Conservation (phyloP, 768 basidiomycete genomes). For the Rhizopogon salebrosus region DNA sequence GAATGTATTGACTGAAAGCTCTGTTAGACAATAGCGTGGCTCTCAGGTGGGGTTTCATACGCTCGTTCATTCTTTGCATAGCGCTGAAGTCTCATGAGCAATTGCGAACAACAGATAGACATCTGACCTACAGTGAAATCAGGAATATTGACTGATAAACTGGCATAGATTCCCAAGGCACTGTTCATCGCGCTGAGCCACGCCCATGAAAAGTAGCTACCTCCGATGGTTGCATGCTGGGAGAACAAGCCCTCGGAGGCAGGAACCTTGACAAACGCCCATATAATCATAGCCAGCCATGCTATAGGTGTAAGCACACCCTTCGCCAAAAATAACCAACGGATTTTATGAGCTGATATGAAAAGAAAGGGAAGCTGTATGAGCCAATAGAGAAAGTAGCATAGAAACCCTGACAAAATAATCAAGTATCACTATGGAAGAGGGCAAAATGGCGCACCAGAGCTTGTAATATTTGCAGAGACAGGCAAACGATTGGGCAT, state of each 20-base stretch:
- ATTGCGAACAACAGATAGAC: background rate
- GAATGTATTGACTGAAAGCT: slow-evolving; percentile 57
- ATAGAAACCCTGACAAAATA: slow-evolving; percentile 49
- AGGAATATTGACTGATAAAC: slow-evolving; percentile 74
- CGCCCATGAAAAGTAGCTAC: slow-evolving; percentile 60
- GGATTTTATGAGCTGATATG: slow-evolving; percentile 72
- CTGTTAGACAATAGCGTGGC: background rate
- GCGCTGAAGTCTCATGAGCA: slow-evolving; percentile 36
- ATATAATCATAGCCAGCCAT: slow-evolving; percentile 69
- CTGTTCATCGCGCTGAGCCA: slow-evolving; percentile 79
- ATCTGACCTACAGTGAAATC: slow-evolving; percentile 59
- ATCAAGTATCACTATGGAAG: background rate
- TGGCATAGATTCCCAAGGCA: slow-evolving; percentile 69
- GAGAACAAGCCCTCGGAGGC: slow-evolving; percentile 54
- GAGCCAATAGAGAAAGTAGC: slow-evolving; percentile 75
- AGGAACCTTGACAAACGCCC: slow-evolving; percentile 69
- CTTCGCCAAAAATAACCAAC: slow-evolving; percentile 74
- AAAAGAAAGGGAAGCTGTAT: slow-evolving; percentile 74
- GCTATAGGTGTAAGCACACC: slow-evolving; percentile 56
- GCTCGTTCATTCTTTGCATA: slow-evolving; percentile 67
- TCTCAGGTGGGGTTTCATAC: slow-evolving; percentile 30
- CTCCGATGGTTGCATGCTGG: slow-evolving; percentile 46
- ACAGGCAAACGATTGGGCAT: slow-evolving; percentile 62
- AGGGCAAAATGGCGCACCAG: slow-evolving; percentile 31
- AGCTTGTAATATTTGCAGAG: slow-evolving; percentile 57